phyloP scores from a whole-genome alignment of 306 rosid species.

The Cicer pinnatifidum region DNA sequence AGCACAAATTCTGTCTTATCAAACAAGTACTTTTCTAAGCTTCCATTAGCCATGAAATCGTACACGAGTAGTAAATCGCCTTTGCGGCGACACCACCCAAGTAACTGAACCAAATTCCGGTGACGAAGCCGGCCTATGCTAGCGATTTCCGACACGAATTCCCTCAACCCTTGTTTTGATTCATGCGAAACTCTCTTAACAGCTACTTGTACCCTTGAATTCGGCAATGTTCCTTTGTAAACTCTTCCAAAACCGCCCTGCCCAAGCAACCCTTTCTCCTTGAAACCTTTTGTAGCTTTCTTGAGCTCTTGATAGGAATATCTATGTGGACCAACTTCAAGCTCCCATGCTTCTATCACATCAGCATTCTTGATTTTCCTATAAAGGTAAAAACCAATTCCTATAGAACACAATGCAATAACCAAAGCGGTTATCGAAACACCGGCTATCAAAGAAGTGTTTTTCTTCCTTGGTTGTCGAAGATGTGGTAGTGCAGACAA shows the following conservation, averaged over 20 bases:
- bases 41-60: slow-evolving; percentile 83
- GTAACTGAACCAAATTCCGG: slow-evolving; percentile 70
- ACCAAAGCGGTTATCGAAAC: slow-evolving; percentile 46
- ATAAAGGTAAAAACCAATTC: slow-evolving; percentile 48
- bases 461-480: slow-evolving; percentile 66
- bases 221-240: slow-evolving; percentile 70
- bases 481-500: slow-evolving; percentile 65
- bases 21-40: slow-evolving; percentile 70
- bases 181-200: slow-evolving; percentile 80
- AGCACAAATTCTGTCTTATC: slow-evolving; percentile 55
- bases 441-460: slow-evolving; percentile 48
- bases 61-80: slow-evolving; percentile 78
- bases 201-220: slow-evolving; percentile 64
- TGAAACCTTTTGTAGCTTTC: slow-evolving; percentile 71
- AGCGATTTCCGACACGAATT: slow-evolving; percentile 81
- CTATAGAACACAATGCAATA: slow-evolving; percentile 43
- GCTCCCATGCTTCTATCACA: slow-evolving; percentile 79
- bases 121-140: slow-evolving; percentile 86
- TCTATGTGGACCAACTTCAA: slow-evolving; percentile 84
- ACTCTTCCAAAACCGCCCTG: slow-evolving; percentile 83
- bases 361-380: slow-evolving; percentile 67
- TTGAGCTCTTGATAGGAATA: slow-evolving; percentile 78
- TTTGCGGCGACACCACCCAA: slow-evolving; percentile 82
- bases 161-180: slow-evolving; percentile 79
- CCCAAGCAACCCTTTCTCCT: slow-evolving; percentile 72